Base-by-base conservation (phyloP, 1,284 basidiomycete genomes). In the Vanrija pseudolonga region DNA sequence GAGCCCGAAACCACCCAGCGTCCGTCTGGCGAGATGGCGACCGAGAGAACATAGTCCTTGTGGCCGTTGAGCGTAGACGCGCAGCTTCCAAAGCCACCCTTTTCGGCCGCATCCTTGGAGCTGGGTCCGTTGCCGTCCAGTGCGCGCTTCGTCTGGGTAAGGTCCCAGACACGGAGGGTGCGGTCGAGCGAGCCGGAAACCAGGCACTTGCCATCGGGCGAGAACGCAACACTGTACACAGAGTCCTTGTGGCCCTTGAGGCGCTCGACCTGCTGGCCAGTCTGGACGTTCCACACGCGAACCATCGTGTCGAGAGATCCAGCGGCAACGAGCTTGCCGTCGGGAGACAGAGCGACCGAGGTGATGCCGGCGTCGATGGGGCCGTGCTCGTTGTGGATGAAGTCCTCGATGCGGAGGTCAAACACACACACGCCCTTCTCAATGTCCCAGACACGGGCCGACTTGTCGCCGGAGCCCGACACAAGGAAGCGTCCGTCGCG, bases 1-100 rank as follows among this genome's bases (percentile, higher is more conserved):
- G 89, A 91, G 22, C 90, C 90, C 19, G 89, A 90, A 3, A 91
- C 89, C 61, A 94, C 85, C 86, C 88, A 94, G 60, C 85, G 82
- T 22, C 87, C 87, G 71, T 95, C 90, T 53, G 88, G 86, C 20
- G 87, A 87, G 55, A 90, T 87, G 20, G 88, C 87, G 38, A 77
- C 76, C 28, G 74, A 76, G 39, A 78, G 68, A 26, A 78, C 76
- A 49, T 78, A 78, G 61, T 78, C 76, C 73, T 90, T 92, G 76
- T 94, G 91, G 1, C 91, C 91, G 53, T 82, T 81, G 59, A 93
- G 85, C 55, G 88, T 88, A 73, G 85, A 86, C 44, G 85, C 85
- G 70, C 89, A 91, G 32, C 79, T 80, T 46, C 80, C 79, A 37
- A 75, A 57, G n/a, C 72, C 73, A 12, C 32, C 32, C 71, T 74